Evolutionary conservation across 2,329 filamentous ascomycete species (phyloP).

Genomic region (Exophiala viscosa): DNA sequence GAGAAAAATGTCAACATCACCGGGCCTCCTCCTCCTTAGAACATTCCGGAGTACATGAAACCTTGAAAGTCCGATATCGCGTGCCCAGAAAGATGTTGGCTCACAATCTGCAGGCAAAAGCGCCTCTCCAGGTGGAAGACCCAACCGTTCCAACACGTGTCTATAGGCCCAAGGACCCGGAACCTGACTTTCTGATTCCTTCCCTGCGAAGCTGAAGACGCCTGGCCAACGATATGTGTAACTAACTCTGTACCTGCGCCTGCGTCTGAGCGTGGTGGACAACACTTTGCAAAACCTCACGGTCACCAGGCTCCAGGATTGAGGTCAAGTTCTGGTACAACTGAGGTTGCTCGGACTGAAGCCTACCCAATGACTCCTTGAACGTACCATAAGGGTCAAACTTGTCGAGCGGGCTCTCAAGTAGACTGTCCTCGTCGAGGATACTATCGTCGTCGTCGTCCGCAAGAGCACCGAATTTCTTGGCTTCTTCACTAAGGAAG

Average conservation of each 20-base stretch:
- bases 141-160: too few relatives aligned
- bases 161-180: too few relatives aligned
- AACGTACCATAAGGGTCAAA: constrained; percentile 92
- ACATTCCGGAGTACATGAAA: too few relatives aligned
- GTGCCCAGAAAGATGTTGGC: too few relatives aligned
- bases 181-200: too few relatives aligned
- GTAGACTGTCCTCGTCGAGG: constrained; percentile 83
- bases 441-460: constrained; percentile 81
- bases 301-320: constrained; percentile 75
- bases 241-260: constrained; percentile 3
- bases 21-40: too few relatives aligned
- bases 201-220: neutral
- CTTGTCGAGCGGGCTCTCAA: constrained; percentile 93
- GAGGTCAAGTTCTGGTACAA: constrained; percentile 78
- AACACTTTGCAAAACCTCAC: constrained; percentile 73
- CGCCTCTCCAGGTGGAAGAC: too few relatives aligned
- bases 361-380: constrained; percentile 71
- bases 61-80: too few relatives aligned
- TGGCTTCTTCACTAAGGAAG: constrained; percentile 90
- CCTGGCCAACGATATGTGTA: neutral
- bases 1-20: too few relatives aligned
- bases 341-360: constrained; percentile 87
- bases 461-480: constrained; percentile 72
- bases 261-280: constrained; percentile 59
- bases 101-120: too few relatives aligned